Conservation (phyloP, 1,284 basidiomycete species). For the Rhodotorula sp. region DNA sequence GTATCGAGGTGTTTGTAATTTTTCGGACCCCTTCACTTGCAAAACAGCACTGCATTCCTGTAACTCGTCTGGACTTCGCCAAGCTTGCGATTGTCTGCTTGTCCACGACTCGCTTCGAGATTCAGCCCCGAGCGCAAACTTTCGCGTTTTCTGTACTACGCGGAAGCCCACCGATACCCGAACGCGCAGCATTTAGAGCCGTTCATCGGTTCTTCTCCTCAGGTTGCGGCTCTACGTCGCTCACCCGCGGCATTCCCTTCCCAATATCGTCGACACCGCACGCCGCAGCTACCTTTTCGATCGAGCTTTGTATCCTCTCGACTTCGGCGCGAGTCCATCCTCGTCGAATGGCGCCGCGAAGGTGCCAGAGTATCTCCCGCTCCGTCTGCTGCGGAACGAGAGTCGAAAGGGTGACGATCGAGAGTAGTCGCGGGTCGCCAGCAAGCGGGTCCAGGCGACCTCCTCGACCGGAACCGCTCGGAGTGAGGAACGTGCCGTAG, state of each 20-base stretch:
- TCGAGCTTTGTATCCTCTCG: slow-evolving; percentile 21
- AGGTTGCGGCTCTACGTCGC: slow-evolving; percentile 12
- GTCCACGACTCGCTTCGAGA: too few relatives aligned
- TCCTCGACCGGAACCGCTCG: background rate
- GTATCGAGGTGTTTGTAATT: background rate
- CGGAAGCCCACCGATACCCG: too few relatives aligned
- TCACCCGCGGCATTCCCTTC: slow-evolving; percentile 22
- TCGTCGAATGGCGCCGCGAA: slow-evolving; percentile 29
- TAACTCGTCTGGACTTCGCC: background rate
- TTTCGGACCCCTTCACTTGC: background rate
- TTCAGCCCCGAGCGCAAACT: too few relatives aligned
- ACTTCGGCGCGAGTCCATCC: slow-evolving; percentile 34
- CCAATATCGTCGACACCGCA: slow-evolving; percentile 21
- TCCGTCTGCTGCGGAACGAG: slow-evolving; percentile 31
- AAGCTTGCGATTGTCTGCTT: too few relatives aligned
- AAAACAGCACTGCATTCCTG: slow-evolving; percentile 1
- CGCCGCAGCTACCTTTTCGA: slow-evolving; percentile 21
- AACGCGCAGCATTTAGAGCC: too few relatives aligned
- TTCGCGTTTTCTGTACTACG: too few relatives aligned
- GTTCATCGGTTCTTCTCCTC: slow-evolving; percentile 7
- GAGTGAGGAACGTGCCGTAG: slow-evolving; percentile 36
- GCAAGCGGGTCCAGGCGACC: slow-evolving; percentile 24
- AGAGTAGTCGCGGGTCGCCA: slow-evolving; percentile 22
- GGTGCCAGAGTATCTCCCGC: slow-evolving; percentile 38
- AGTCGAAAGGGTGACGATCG: slow-evolving; percentile 31